Evolutionary conservation across 2,329 filamentous ascomycete genomes (phyloP).

Genomic region (Basipetospora chlamydospora): DNA sequence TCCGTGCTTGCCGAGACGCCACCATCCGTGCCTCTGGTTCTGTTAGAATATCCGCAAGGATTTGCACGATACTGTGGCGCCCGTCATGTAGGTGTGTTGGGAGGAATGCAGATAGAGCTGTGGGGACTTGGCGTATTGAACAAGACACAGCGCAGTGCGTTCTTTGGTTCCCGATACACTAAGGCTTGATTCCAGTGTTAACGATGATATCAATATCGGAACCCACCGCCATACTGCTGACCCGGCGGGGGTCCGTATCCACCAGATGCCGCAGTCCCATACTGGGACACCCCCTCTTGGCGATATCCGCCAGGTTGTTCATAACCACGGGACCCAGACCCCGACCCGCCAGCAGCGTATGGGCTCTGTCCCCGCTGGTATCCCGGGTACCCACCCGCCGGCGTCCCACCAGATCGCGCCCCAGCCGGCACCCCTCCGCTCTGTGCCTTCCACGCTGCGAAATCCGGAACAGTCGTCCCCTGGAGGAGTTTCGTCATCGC

Average conservation of each 20-base stretch:
- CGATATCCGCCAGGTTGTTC: slow-evolving; percentile 3
- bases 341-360: slow-evolving; percentile 17
- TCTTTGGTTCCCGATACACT: too few species aligned
- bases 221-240: slow-evolving; percentile 21
- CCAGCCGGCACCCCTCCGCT: too few species aligned
- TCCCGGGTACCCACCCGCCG: slow-evolving; percentile 26
- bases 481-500: slow-evolving; percentile 62
- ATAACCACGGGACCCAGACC: slow-evolving; percentile 1
- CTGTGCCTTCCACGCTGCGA: slow-evolving; percentile 38
- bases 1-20: too few species aligned
- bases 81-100: too few species aligned
- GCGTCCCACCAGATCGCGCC: too few species aligned
- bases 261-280: slow-evolving; percentile 16
- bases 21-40: too few species aligned
- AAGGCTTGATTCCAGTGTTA: too few species aligned
- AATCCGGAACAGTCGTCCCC: slow-evolving; percentile 50
- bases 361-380: slow-evolving; percentile 33
- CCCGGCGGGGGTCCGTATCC: slow-evolving; percentile 18
- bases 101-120: too few species aligned
- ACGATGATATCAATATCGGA: slow-evolving; percentile 20
- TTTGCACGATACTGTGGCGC: too few species aligned
- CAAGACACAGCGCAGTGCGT: too few species aligned
- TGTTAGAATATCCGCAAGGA: too few species aligned
- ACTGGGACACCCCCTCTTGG: slow-evolving; percentile 12
- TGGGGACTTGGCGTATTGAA: too few species aligned